Evolutionary conservation across 2,329 filamentous ascomycete genomes (phyloP).

Genomic region (Colletotrichum gigasporum): DNA sequence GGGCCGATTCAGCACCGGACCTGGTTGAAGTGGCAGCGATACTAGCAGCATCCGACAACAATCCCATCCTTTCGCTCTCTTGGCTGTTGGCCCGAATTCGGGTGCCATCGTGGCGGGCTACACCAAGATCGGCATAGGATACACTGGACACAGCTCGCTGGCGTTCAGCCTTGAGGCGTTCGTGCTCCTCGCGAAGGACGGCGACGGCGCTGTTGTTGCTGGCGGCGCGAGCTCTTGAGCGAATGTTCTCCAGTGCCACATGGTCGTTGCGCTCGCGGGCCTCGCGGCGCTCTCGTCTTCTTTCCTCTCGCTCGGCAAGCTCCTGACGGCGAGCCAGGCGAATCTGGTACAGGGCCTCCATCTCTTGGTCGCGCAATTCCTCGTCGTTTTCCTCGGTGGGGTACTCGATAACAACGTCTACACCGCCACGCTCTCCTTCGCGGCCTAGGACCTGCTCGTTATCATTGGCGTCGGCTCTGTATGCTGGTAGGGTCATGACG

Average conservation of each 20-base stretch:
- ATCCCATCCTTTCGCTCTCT: constrained; percentile 76
- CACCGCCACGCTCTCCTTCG: constrained; percentile 90
- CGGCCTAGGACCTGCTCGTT: constrained; percentile 85
- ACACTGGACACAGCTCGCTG: constrained; percentile 78
- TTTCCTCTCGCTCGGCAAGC: constrained; percentile 78
- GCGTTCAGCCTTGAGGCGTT: constrained; percentile 65
- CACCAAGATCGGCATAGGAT: constrained; percentile 78
- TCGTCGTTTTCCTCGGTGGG: constrained; percentile 85
- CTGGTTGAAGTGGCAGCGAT: constrained; percentile 55
- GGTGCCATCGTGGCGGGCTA: constrained; percentile 81
- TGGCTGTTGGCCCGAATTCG: constrained; percentile 76
- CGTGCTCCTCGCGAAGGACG: constrained; percentile 65
- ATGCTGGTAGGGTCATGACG: constrained; percentile 93
- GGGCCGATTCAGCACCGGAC: constrained; percentile 42
- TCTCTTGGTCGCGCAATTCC: constrained; percentile 82
- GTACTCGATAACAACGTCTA: constrained; percentile 89
- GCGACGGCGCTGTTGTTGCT: constrained; percentile 65
- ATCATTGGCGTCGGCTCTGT: constrained; percentile 76
- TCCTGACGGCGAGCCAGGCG: constrained; percentile 80
- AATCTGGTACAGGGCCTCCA: constrained; percentile 93
- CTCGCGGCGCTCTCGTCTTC: constrained; percentile 74
- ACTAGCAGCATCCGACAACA: constrained; percentile 77
- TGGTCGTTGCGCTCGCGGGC: constrained; percentile 77
- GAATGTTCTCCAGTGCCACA: constrained; percentile 74
- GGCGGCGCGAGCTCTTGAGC: constrained; percentile 62